Base-by-base conservation (phyloP, 225 moss, liverwort and hornwort species). In the Physcomitrium patens region DNA sequence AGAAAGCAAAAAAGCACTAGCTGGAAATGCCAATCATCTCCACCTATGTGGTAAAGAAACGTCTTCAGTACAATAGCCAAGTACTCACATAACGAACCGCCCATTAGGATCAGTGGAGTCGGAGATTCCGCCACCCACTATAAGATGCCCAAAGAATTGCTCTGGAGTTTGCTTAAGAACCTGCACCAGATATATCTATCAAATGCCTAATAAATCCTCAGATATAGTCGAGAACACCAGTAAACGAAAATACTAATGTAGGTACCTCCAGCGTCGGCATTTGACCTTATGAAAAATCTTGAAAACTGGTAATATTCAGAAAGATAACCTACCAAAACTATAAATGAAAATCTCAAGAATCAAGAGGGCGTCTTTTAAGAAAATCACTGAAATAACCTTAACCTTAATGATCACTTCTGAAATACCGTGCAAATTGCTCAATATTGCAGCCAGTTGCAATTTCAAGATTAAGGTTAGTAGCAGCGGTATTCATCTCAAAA, bases 201-300 rank as follows among this genome's bases (percentile, higher is more conserved):
- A 48, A 68, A 19, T 64, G 72, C 61, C 46, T 24, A 59, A 62
- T 48, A 62, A 19, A 68, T 37, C 19, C 20, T 52, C n/a, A 46
- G 46, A 48, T 8, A 67, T n/a, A 16, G 3, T 27, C 58, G 63
- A 77, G 60, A 68, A 9, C 22, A 67, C 16, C 8, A 0, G 8
- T 42, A 69, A 50, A 67, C 17, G 20, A 49, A 70, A 19, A 50
- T 12, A 18, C 15, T 69, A 11, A 37, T 37, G 0, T 12, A 60
- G 22, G 54, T 74, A 97, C 97, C 94, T 99, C 91, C 22, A 95
- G 85, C 99, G 95, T 95, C 58, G 99, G 99, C 87, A 93, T 87
- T 62, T 99, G 93, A 77, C 97, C 97, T 22, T 95, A 71, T 44
- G 99, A 95, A 59, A 93, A 93, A 87, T 99, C 99, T 81, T 93